Conservation (phyloP, 2,329 filamentous ascomycete species). For the Colletotrichum abscissum region DNA sequence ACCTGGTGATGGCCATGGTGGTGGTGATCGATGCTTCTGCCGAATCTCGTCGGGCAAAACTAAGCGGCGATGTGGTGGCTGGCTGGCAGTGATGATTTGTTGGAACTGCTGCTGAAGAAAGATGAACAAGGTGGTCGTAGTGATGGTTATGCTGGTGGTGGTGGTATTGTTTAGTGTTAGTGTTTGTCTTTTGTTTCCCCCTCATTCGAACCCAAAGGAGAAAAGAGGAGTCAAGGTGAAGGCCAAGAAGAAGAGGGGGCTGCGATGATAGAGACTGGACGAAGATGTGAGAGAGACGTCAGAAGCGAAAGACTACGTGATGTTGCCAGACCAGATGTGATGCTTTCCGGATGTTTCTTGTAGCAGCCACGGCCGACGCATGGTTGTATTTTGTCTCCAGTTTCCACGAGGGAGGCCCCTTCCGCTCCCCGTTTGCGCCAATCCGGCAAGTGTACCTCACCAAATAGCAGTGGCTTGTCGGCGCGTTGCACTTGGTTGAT, state of each 20-base stretch:
- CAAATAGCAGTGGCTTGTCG: slow-evolving; percentile 4
- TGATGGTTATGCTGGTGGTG: neutral
- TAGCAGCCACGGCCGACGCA: neutral
- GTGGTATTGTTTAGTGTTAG: slow-evolving; percentile 11
- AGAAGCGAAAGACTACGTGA: slow-evolving; percentile 2
- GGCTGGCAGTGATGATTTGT: slow-evolving; percentile 14
- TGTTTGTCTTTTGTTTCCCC: slow-evolving; percentile 14
- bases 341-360: neutral
- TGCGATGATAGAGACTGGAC: neutral
- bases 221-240: slow-evolving; percentile 15
- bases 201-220: neutral
- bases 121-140: neutral
- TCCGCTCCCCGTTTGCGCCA: neutral
- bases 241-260: neutral
- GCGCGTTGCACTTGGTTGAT: neutral
- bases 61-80: neutral
- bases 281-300: neutral
- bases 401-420: neutral
- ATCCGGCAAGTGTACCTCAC: neutral
- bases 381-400: neutral
- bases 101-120: slow-evolving; percentile 5
- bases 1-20: neutral
- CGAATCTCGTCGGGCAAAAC: slow-evolving; percentile 22
- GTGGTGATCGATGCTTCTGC: slow-evolving; percentile 23
- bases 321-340: neutral